phyloP scores from a whole-genome alignment of 257 asterid species.

The Petunia axillaris region DNA sequence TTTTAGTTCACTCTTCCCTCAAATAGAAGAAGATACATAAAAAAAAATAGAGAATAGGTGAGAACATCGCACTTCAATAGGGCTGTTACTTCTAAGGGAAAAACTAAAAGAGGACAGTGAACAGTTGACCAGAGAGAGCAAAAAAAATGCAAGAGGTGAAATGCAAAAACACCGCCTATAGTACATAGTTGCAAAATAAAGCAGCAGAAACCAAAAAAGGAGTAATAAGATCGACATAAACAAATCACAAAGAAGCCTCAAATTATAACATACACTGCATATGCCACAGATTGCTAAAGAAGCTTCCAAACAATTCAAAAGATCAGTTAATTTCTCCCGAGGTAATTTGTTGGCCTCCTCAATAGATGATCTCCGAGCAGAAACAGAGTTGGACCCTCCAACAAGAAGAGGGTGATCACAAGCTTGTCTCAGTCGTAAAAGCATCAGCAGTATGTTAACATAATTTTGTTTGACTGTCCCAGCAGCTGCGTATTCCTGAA shows the following conservation, averaged over 20 bases:
- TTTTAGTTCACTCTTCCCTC: conserved; percentile 7
- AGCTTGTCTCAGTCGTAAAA: conserved; percentile 96
- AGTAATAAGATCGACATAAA: conserved; percentile 10
- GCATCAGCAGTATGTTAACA: conserved; percentile 91
- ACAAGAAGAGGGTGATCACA: conserved; percentile 99
- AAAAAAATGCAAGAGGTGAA: background rate
- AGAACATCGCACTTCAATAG: background rate
- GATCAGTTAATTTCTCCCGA: conserved; percentile 60
- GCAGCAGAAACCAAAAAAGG: conserved; percentile 12
- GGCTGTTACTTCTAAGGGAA: background rate
- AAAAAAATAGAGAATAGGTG: background rate
- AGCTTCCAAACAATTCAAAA: conserved; percentile 82
- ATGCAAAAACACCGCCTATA: background rate
- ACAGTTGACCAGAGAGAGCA: background rate
- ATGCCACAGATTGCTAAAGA: conserved; percentile 88
- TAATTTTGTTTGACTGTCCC: conserved; percentile 97
- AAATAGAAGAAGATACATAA: background rate
- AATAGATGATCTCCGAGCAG: conserved; percentile 66
- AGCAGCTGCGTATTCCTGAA: conserved; percentile 92
- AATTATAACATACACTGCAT: conserved; percentile 72
- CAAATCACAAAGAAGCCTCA: background rate
- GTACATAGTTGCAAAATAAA: background rate
- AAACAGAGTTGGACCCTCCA: conserved; percentile 59
- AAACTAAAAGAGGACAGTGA: background rate
- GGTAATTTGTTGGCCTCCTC: conserved; percentile 83